Percentiles rank a stretch among this genome's conserved stretches.
These are phyloP conservation scores for Lactifluus hygrophoroides DNA, from an alignment of 768 basidiomycete species.

Conservation along the genomic window DNA sequence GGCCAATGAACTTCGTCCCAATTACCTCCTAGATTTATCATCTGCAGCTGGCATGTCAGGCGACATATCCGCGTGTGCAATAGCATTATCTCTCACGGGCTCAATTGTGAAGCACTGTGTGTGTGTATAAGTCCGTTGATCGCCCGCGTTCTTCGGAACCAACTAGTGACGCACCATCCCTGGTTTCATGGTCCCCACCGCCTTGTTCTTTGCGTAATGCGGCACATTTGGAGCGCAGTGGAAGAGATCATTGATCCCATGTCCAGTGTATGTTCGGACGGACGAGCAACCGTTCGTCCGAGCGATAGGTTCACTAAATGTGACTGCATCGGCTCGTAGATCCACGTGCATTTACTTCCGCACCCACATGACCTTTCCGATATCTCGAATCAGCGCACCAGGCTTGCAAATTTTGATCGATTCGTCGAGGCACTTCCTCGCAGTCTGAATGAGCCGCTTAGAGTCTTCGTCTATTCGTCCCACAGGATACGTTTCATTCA, in stretches of 20 bases:
- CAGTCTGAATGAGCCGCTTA: constrained; percentile 68
- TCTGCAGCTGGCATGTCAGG: constrained; percentile 38
- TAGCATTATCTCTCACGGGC: constrained; percentile 41
- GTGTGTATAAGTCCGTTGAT: constrained; percentile 21
- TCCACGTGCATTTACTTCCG: constrained; percentile 12
- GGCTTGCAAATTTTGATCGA: constrained; percentile 93
- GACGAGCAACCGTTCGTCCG: constrained; percentile 79
- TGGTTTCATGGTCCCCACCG: constrained; percentile 85
- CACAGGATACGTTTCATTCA: constrained; percentile 90
- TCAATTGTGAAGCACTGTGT: constrained; percentile 60
- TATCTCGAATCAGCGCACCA: constrained; percentile 79
- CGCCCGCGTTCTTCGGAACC: neutral
- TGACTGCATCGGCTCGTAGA: neutral
- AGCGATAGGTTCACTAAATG: constrained; percentile 70
- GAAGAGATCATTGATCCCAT: constrained; percentile 83
- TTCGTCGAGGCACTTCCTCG: constrained; percentile 78
- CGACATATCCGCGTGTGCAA: constrained; percentile 1
- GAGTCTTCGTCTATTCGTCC: constrained; percentile 80
- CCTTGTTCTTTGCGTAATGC: constrained; percentile 93
- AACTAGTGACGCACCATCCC: constrained; percentile 70
- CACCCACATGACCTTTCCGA: constrained; percentile 79
- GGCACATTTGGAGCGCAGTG: constrained; percentile 83
- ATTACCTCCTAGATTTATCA: constrained; percentile 82
- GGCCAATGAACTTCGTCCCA: constrained; percentile 83
- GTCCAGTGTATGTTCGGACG: constrained; percentile 87